Evolutionary conservation across 1,284 basidiomycete genomes (phyloP).

Genomic region (Ganoderma leucocontextum): DNA sequence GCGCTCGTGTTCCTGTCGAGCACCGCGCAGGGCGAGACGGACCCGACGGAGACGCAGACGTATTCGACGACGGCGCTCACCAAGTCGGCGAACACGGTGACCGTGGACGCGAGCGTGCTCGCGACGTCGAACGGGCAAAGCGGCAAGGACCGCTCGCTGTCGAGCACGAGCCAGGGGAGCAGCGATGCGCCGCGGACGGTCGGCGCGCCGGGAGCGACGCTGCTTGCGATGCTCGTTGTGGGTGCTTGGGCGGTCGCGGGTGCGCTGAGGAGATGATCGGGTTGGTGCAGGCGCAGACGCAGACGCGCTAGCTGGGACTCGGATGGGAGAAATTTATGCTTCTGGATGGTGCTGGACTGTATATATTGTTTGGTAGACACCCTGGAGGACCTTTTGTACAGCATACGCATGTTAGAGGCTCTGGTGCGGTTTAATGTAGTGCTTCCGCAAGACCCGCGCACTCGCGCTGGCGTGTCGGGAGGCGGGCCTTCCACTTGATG

Average conservation of each 20-base stretch:
- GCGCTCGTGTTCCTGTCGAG: slow-evolving; percentile 62
- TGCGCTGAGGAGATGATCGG: slow-evolving; percentile 25
- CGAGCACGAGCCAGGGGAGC: slow-evolving; percentile 48
- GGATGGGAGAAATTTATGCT: not conserved
- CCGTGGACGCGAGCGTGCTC: slow-evolving; percentile 14
- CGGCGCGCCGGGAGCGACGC: slow-evolving; percentile 26
- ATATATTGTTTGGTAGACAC: not conserved
- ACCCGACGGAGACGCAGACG: slow-evolving; percentile 45
- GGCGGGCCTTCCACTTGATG: not conserved
- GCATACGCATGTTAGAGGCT: not conserved
- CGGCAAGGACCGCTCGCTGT: slow-evolving; percentile 35
- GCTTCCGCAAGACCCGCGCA: not conserved
- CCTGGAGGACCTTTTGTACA: not conserved
- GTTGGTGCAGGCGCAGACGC: too few relatives aligned
- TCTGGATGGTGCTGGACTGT: not conserved
- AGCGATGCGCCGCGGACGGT: slow-evolving; percentile 32
- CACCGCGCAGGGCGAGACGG: slow-evolving; percentile 45
- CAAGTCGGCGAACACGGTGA: slow-evolving; percentile 16
- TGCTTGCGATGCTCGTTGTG: slow-evolving; percentile 21
- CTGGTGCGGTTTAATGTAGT: not conserved
- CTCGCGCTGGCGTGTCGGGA: not conserved
- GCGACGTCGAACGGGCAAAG: slow-evolving; percentile 42
- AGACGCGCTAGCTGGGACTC: too few relatives aligned
- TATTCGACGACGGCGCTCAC: slow-evolving; percentile 22
- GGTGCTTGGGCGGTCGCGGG: slow-evolving; percentile 26